Conservation (phyloP, 805 yeast genomes). For the Wickerhamomyces strasburgensis region DNA sequence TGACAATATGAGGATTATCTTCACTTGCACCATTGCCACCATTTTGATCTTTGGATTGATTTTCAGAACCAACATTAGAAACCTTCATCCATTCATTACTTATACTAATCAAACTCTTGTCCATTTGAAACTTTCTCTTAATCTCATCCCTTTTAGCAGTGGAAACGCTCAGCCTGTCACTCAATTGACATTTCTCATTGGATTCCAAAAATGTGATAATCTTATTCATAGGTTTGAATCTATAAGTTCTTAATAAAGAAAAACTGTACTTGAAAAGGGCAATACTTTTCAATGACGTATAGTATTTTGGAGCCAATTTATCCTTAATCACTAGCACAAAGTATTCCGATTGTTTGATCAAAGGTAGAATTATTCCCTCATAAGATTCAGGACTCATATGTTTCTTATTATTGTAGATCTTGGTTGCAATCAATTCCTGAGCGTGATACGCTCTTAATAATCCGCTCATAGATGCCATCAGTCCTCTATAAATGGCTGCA, state of each 20-base stretch:
- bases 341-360: conserved; percentile 2
- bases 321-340: conserved; percentile 7
- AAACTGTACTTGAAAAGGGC: conserved; percentile 9
- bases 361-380: conserved; percentile 3
- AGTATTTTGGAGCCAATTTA: conserved; percentile 14
- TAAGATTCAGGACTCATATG: background rate
- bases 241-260: conserved; percentile 6
- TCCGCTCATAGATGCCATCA: conserved; percentile 1
- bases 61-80: conserved; percentile 2
- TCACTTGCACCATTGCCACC: background rate
- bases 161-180: conserved; percentile 2
- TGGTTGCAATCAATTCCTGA: conserved; percentile 10
- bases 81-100: conserved; percentile 17
- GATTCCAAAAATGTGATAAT: conserved; percentile 17
- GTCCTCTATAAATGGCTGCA: conserved; percentile 5
- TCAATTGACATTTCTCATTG: conserved; percentile 6
- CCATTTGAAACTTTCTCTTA: conserved; percentile 9
- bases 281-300: conserved; percentile 8
- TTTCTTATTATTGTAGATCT: conserved; percentile 2
- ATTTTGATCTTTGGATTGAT: background rate
- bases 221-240: conserved; percentile 15
- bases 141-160: conserved; percentile 8
- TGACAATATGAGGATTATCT: conserved; percentile 10
- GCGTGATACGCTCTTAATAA: conserved; percentile 15
- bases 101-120: conserved; percentile 9